Conservation (phyloP, 495 filamentous ascomycete species). For the Cladorrhinum samala region DNA sequence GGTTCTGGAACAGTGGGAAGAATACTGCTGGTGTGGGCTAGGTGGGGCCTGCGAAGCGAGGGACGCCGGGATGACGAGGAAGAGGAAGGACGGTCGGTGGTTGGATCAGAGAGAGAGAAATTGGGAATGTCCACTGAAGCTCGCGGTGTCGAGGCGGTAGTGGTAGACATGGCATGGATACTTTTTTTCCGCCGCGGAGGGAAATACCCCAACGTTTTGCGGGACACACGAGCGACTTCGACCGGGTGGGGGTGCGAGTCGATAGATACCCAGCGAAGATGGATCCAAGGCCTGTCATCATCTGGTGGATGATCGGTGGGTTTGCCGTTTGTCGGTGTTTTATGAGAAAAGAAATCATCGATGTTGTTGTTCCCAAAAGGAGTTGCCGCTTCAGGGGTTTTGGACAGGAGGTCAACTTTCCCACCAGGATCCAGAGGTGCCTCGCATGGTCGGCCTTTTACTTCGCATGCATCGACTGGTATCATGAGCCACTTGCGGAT, state of each 20-base stretch:
- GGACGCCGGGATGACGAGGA: constrained; percentile 33
- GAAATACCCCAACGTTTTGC: constrained; percentile 81
- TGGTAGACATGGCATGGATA: constrained; percentile 45
- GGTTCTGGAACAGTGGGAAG: constrained; percentile 15
- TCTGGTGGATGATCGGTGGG: constrained; percentile 20
- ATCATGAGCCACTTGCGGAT: constrained; percentile 71
- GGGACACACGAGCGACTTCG: constrained; percentile 80
- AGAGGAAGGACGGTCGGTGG: constrained; percentile 29
- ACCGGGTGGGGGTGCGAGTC: constrained; percentile 62
- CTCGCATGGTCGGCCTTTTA: constrained; percentile 64
- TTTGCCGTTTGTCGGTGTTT: constrained; percentile 25
- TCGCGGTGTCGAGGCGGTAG: constrained; percentile 54
- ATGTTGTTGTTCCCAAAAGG: constrained; percentile 19
- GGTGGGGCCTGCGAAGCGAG: constrained; percentile 24
- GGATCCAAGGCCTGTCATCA: constrained; percentile 62
- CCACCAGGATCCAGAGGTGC: constrained; percentile 27
- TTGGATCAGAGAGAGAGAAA: constrained; percentile 25
- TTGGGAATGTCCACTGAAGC: constrained; percentile 56
- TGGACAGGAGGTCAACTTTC: constrained; percentile 41
- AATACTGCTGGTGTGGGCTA: constrained; percentile 1
- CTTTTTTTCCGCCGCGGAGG: constrained; percentile 83
- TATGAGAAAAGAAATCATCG: constrained; percentile 32
- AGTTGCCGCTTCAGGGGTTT: constrained; percentile 34
- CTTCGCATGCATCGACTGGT: constrained; percentile 83
- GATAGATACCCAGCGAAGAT: constrained; percentile 80